A percentile compares a stretch with the other conserved stretches of the same genome.
These are phyloP conservation scores for Colletotrichum somersetense DNA, from an alignment of 2,329 filamentous ascomycete species.

Conservation along the genomic window DNA sequence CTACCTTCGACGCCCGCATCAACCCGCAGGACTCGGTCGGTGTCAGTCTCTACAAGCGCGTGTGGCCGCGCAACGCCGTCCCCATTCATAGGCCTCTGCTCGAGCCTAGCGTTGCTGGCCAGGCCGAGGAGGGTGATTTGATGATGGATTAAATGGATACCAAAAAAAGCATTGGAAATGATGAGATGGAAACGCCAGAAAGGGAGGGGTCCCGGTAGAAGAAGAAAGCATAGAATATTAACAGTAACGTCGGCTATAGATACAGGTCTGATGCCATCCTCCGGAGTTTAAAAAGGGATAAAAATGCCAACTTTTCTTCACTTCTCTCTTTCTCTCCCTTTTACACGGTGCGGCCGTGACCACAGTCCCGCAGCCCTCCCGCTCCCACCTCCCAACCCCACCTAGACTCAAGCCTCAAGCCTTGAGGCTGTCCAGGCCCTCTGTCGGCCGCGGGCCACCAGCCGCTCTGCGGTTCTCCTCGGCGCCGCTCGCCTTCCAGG, in stretches of 20 bases:
- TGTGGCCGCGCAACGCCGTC: slow-evolving; percentile 80
- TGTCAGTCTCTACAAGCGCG: slow-evolving; percentile 88
- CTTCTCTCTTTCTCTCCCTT: neutral
- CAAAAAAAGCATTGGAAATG: slow-evolving; percentile 25
- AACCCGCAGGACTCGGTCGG: slow-evolving; percentile 96
- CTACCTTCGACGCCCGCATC: slow-evolving; percentile 94
- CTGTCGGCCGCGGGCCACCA: slow-evolving; percentile 70
- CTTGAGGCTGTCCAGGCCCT: slow-evolving; percentile 63
- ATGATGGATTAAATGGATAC: slow-evolving; percentile 56
- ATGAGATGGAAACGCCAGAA: slow-evolving; percentile 40
- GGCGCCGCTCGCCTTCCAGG: slow-evolving; percentile 92
- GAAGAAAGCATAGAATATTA: slow-evolving; percentile 32
- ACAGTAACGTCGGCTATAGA: slow-evolving; percentile 35
- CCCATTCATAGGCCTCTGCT: slow-evolving; percentile 60
- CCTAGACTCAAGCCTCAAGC: slow-evolving; percentile 8
- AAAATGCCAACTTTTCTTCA: slow-evolving; percentile 8
- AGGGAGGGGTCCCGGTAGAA: slow-evolving; percentile 12
- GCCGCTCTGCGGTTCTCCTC: slow-evolving; percentile 66
- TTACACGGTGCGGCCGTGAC: neutral
- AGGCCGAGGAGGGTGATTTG: slow-evolving; percentile 47
- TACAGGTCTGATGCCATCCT: slow-evolving; percentile 37
- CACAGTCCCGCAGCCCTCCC: neutral
- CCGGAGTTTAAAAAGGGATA: slow-evolving; percentile 22
- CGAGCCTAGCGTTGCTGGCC: slow-evolving; percentile 46
- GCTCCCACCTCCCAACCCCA: slow-evolving; percentile 29